Evolutionary conservation across 2,329 filamentous ascomycete species (phyloP), one percentile per base, ranked within the genome.

Genomic region (Penicillium sp.): DNA sequence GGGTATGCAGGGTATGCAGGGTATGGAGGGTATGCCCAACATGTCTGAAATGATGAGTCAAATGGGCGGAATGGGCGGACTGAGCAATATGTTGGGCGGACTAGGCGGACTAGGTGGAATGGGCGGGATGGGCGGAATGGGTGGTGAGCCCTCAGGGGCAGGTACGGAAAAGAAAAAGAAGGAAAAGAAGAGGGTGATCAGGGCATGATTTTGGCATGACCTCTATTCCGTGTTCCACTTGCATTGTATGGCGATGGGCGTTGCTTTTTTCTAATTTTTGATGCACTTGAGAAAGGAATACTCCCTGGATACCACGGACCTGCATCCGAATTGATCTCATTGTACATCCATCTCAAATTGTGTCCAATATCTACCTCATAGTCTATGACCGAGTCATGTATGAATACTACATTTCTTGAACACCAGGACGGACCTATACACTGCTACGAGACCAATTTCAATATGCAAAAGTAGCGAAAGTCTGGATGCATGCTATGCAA

Each of bases 111-210:
- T 49, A 68, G 75, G 77, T 46, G 74, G 72, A 4, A 77, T 78
- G 72, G 48, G 47, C 7, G 61, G 59, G 6, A 72, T 77, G 69
- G 75, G 77, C 45, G 74, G 72, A 4, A 77, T 78, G 72, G 43
- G 47, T 12, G 47, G 66, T 15, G 64, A 64, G 42, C 45, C 61
- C 19, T 61, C 64, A 10, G 62, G 53, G 29, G 58, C 58, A 3
- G 57, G 54, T 6, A 53, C 58, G 6, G 64, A 69, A 49, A 73
- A 70, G 62, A 72, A 69, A 54, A 74, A 76, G 61, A 74, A 77
- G 57, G 68, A 75, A 48, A 75, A 75, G 64, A 77, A 76, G 67
- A 74, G 72, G 63, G 66, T 42, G 19, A 42, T 64, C 42, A 75
- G 75, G 57, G 68, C 66, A 35, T 70, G 52, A 64, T 45, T 13